Percentiles rank a stretch among this genome's conserved stretches.
These are phyloP conservation scores for Aspergillus ibericus DNA, from an alignment of 2,329 filamentous ascomycete species.

Conservation along the genomic window DNA sequence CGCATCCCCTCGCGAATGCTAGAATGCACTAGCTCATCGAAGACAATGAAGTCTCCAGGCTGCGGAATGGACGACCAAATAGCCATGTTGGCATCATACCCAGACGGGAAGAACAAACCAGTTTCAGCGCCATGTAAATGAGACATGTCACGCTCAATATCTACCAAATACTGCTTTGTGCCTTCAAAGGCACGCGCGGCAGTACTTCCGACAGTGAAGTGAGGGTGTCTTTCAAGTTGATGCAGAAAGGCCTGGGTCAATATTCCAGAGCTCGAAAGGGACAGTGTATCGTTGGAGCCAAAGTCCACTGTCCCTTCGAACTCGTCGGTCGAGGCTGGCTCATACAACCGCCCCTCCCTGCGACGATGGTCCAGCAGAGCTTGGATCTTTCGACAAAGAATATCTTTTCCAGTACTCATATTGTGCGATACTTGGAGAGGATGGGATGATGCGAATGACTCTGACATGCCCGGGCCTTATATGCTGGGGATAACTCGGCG, in stretches of 20 bases:
- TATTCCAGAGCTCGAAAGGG: slow-evolving; percentile 12
- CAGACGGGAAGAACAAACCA: slow-evolving; percentile 57
- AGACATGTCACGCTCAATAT: slow-evolving; percentile 53
- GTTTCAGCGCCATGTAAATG: slow-evolving; percentile 53
- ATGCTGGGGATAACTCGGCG: neutral
- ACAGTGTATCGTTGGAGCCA: slow-evolving; percentile 19
- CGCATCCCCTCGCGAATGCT: slow-evolving; percentile 70
- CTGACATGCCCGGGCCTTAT: neutral
- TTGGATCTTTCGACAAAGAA: slow-evolving; percentile 8
- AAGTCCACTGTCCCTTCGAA: slow-evolving; percentile 13
- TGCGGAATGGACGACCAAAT: slow-evolving; percentile 55
- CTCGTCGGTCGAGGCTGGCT: slow-evolving; percentile 5
- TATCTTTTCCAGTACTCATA: slow-evolving; percentile 6
- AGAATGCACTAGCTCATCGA: slow-evolving; percentile 68
- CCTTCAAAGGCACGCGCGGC: slow-evolving; percentile 14
- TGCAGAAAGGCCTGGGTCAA: slow-evolving; percentile 11
- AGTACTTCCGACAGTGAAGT: slow-evolving; percentile 14
- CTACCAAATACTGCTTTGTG: slow-evolving; percentile 12
- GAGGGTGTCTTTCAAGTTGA: slow-evolving; percentile 13
- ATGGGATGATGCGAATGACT: no score
- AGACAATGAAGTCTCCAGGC: slow-evolving; percentile 57
- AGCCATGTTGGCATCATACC: slow-evolving; percentile 59
- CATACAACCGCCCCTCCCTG: slow-evolving; percentile 8
- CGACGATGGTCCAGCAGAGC: slow-evolving; percentile 7
- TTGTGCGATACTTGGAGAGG: neutral